phyloP scores from a whole-genome alignment of 2,329 filamentous ascomycete species.

The Pseudogymnoascus sp. region DNA sequence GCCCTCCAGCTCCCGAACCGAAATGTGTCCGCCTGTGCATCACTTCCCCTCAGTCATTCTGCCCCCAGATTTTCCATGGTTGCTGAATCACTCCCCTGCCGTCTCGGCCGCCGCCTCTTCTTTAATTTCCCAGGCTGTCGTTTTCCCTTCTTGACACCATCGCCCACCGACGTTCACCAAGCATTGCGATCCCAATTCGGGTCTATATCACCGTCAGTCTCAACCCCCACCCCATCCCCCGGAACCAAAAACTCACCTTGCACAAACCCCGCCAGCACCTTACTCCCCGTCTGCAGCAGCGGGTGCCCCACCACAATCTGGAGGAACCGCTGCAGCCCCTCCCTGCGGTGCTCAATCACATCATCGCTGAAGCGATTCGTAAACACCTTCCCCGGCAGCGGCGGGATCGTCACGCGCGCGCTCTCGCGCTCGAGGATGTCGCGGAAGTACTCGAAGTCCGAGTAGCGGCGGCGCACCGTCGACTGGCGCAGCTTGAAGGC shows the following conservation, averaged over 20 bases:
- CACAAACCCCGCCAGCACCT: constrained; percentile 92
- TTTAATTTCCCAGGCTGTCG: constrained; percentile 35
- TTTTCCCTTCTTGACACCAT: constrained; percentile 13
- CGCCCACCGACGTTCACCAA: constrained; percentile 49
- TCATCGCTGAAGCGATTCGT: constrained; percentile 97
- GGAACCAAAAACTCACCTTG: constrained; percentile 57
- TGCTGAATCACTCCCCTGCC: neutral
- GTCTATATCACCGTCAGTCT: constrained; percentile 42
- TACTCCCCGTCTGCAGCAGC: constrained; percentile 91
- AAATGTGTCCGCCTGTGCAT: neutral
- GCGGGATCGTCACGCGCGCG: constrained; percentile 89
- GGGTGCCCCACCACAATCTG: constrained; percentile 97
- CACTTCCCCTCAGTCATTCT: neutral
- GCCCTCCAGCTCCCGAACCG: neutral
- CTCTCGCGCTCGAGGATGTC: constrained; percentile 95
- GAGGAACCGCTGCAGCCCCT: constrained; percentile 88
- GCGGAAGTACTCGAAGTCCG: constrained; percentile 97
- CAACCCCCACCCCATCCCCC: neutral
- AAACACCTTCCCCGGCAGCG: constrained; percentile 93
- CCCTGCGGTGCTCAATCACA: constrained; percentile 88
- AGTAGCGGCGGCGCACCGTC: constrained; percentile 86
- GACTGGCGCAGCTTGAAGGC: constrained; percentile 93
- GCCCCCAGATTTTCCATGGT: neutral
- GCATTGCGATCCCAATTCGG: constrained; percentile 87
- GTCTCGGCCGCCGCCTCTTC: constrained; percentile 29